Percentiles rank a stretch among this genome's conserved stretches.
These are phyloP conservation scores for Pogostemon cablin DNA, from an alignment of 257 asterid species.

Conservation along the genomic window DNA sequence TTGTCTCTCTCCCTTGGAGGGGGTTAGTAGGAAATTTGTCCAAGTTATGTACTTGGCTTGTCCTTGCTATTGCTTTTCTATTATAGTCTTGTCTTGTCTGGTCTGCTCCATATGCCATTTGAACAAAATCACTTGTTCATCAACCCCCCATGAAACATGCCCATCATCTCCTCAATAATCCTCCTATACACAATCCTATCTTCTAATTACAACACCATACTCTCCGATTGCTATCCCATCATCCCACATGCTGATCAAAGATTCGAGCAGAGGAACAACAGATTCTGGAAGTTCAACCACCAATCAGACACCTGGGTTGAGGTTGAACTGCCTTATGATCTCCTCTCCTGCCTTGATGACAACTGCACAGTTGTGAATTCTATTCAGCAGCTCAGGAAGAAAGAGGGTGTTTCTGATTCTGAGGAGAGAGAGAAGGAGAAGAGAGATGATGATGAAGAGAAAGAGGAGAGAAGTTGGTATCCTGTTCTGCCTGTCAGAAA, in stretches of 20 bases:
- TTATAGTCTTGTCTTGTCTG: conserved; percentile 36
- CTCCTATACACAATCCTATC: conserved; percentile 39
- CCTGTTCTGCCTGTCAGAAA: conserved; percentile 46
- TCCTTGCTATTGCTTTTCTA: conserved; percentile 28
- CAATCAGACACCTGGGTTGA: conserved; percentile 71
- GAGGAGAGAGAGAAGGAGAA: not conserved
- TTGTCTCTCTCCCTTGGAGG: not conserved
- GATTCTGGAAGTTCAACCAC: conserved; percentile 72
- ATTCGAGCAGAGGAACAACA: conserved; percentile 64
- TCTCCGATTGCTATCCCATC: conserved; percentile 45
- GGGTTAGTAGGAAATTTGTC: conserved; percentile 11
- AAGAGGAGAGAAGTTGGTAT: not conserved
- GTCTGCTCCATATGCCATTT: conserved; percentile 48
- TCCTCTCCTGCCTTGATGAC: conserved; percentile 58
- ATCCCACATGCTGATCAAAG: conserved; percentile 39
- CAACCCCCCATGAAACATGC: conserved; percentile 17
- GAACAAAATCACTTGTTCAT: not conserved
- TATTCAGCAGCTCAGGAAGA: conserved; percentile 35
- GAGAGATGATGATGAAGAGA: conserved; percentile 20
- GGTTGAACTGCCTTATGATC: conserved; percentile 61
- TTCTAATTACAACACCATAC: conserved; percentile 8
- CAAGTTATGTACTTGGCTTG: conserved; percentile 30
- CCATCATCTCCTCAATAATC: conserved; percentile 34
- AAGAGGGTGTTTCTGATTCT: not conserved
- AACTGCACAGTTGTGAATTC: conserved; percentile 55